Base-by-base conservation (phyloP, 2,329 filamentous ascomycete species). In the Diaporthe destruens region DNA sequence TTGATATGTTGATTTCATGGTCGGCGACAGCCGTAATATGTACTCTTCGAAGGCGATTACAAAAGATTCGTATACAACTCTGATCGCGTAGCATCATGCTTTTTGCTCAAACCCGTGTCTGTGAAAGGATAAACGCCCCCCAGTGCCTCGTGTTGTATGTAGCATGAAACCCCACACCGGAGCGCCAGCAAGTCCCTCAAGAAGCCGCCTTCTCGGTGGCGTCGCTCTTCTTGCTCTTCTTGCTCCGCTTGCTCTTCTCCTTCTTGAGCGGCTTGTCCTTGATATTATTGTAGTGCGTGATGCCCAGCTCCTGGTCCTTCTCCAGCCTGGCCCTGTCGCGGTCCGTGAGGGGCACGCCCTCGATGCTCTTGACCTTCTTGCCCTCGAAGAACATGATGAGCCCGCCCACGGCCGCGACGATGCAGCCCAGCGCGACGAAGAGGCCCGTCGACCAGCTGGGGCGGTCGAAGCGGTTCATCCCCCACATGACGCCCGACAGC, bases 401-500 rank as follows among this genome's bases (percentile, higher is more conserved):
- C 3, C 94, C 94, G 20, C 90, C 94, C 29, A 89, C 79, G 20
- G 87, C 92, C 9, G 92, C 92, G 6, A 92, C 90, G 25, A 91
- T 85, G 78, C 91, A 95, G 3, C 90, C 94, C 7, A 96, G 79
- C 2, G 89, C 92, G 23, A 97, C 92, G 78, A 96, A 94, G 0
- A 95, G 82, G 1, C 94, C 94, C 0, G 93, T 95, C 14, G 91
- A 88, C 94, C 94, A 97, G 29, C 89, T 88, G 0, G 94, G 94
- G n/a, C 94, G 86, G 29, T 92, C 83, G 77, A 91, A 91, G 29
- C 93, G 85, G 78, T 94, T 93, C 81, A 93, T 85, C 2, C 89
- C 91, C 93, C 93, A 97, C 94, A 97, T 97, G 82, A 94, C 93
- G 3, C 88, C 91, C 11, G 90, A 92, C 2, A 97, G 86, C 23